A percentile compares a stretch with the other conserved stretches of the same genome.
phyloP scores from a whole-genome alignment of 78 protist genomes.

The Tieghemostelium lacteum region DNA sequence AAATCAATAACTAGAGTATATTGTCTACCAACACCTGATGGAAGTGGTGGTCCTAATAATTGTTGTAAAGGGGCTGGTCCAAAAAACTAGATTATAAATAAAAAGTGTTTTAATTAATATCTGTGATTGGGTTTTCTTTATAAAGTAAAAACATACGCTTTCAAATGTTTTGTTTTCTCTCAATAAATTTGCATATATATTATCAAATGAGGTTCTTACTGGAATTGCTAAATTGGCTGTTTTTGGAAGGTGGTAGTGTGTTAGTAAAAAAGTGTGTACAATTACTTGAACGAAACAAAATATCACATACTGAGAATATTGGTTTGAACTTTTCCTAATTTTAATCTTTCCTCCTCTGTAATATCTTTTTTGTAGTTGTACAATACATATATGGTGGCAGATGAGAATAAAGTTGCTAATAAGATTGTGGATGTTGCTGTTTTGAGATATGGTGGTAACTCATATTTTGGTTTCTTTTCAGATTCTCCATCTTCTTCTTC shows the following conservation, averaged over 20 bases:
- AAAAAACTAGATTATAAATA: constrained; percentile 1
- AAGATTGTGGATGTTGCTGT: background rate
- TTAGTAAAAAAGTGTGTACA: background rate
- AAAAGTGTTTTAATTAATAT: too few species aligned
- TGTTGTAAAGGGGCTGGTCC: constrained; percentile 45
- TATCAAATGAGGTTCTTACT: constrained; percentile 56
- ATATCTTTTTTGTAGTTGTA: constrained; percentile 33
- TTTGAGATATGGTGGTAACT: background rate
- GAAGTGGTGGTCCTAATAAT: constrained; percentile 1
- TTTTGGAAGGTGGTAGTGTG: background rate
- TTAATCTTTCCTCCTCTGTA: constrained; percentile 29
- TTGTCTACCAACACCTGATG: constrained; percentile 31
- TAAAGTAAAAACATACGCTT: background rate
- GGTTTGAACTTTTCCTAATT: background rate
- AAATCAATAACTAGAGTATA: constrained; percentile 54
- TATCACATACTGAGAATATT: background rate
- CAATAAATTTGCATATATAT: constrained; percentile 28
- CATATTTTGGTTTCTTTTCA: background rate
- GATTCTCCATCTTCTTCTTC: constrained; percentile 2
- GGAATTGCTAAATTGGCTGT: constrained; percentile 20
- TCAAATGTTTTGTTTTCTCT: constrained; percentile 3
- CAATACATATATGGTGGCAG: background rate
- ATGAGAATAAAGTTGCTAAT: background rate
- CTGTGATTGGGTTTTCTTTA: background rate
- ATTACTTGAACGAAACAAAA: background rate